These are phyloP conservation scores for Saitozyma sp. DNA, from an alignment of 768 basidiomycete genomes.

Conservation along the genomic window DNA sequence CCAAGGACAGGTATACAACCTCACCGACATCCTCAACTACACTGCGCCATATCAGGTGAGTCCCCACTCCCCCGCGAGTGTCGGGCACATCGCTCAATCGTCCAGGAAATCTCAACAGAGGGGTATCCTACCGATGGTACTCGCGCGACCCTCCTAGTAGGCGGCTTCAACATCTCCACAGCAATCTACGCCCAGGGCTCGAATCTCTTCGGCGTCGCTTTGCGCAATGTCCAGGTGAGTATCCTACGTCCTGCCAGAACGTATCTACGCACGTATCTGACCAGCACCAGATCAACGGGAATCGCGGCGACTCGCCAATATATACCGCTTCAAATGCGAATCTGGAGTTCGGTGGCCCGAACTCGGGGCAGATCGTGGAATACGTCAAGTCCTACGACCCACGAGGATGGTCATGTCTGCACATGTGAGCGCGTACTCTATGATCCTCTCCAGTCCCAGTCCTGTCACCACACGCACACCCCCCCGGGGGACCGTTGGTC, in stretches of 20 bases:
- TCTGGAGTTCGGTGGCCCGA: conserved; percentile 80
- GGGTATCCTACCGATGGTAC: conserved; percentile 70
- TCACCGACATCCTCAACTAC: conserved; percentile 68
- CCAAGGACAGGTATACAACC: conserved; percentile 62
- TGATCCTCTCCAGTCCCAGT: too few relatives aligned
- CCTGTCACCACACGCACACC: too few relatives aligned
- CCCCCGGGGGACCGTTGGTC: not conserved
- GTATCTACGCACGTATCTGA: not conserved
- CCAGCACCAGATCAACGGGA: conserved; percentile 67
- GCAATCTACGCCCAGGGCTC: conserved; percentile 70
- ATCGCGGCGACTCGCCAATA: conserved; percentile 59
- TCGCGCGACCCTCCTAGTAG: conserved; percentile 70
- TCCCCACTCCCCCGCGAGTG: not conserved
- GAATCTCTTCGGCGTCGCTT: conserved; percentile 57
- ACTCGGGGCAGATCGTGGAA: conserved; percentile 71
- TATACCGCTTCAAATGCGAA: conserved; percentile 68
- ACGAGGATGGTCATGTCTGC: conserved; percentile 75
- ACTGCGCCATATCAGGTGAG: conserved; percentile 58
- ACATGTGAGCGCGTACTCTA: conserved; percentile 55
- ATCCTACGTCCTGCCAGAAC: not conserved
- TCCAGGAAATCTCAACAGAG: conserved; percentile 75
- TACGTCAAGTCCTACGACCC: conserved; percentile 74
- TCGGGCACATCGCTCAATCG: not conserved
- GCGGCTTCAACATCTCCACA: conserved; percentile 60
- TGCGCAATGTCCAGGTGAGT: conserved; percentile 67